Evolutionary conservation across 1,284 basidiomycete species (phyloP), one percentile per base, ranked within the genome.

Genomic region (Peniophora sp.): DNA sequence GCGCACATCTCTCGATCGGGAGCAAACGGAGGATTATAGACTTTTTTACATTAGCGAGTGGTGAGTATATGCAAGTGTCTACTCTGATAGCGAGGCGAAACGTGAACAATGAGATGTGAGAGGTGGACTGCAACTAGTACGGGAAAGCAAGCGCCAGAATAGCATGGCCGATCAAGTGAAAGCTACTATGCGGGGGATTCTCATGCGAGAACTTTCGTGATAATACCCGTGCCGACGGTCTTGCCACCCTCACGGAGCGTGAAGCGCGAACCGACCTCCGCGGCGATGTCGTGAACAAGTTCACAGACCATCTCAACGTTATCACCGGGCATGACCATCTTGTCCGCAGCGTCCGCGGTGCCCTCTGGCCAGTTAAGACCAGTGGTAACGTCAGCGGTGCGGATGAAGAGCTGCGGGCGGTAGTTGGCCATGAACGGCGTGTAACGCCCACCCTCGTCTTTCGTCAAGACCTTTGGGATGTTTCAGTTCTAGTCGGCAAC

Each of bases 371-470:
- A 98, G 14, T 81, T 85, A 48, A 99, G 72, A 35, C 78, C 72
- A 51, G 87, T 86, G 37, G 95, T 97, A 57, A 98, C 87, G 66
- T 99, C 95, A 54, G 93, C 90, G 22, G 97, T 99, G 56, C 96
- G 91, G 65, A 97, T 79, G 80, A 94, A 99, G 57, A 98, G 80
- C 70, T 98, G 97, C 24, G 96, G 97, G 43, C 89, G 83, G 77
- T 98, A 99, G 75, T 96, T 92, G 68, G 83, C 77, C 84, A 93
- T 89, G 81, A 99, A 99, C 52, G 97, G 96, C 48, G 92, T 97
- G 74, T 94, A 94, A 59, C 97, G 92, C 56, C 97, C 97, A 66
- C 95, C 94, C 76, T 98, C 96, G 59, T 98, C 96, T 71, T 98
- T 97, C 57, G 93, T 97, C 61, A 98, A 78, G 55, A 96, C 74